phyloP scores from a whole-genome alignment of 148 eudicot genomes.

The Talinum fruticosum region DNA sequence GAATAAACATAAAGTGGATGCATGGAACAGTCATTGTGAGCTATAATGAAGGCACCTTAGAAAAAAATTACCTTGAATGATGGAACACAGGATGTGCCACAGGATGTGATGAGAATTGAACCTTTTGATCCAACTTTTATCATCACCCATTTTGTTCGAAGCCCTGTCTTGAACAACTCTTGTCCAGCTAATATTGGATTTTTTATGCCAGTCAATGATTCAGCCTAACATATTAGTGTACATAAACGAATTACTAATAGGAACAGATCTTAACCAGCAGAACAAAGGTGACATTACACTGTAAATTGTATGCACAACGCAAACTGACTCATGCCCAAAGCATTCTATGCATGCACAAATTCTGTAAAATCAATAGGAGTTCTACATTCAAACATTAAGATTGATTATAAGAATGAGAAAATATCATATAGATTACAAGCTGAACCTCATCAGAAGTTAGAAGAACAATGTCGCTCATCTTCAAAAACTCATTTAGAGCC shows the following conservation, averaged over 20 bases:
- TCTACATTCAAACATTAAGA: no score
- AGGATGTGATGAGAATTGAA: slow-evolving; percentile 69
- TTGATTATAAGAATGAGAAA: no score
- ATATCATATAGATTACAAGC: slow-evolving; percentile 21
- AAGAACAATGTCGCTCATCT: slow-evolving; percentile 85
- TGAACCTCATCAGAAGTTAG: slow-evolving; percentile 94
- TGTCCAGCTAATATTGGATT: slow-evolving; percentile 86
- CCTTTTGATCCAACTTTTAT: slow-evolving; percentile 92
- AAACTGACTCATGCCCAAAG: slow-evolving; percentile 5
- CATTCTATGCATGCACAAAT: not conserved
- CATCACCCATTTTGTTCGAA: slow-evolving; percentile 77
- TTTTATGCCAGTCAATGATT: slow-evolving; percentile 73
- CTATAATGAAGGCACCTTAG: no score
- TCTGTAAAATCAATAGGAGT: not conserved
- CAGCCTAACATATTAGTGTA: slow-evolving; percentile 55
- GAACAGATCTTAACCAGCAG: no score
- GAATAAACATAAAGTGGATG: no score
- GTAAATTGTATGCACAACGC: not conserved
- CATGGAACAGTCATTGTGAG: no score
- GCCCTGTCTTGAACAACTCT: slow-evolving; percentile 66
- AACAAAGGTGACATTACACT: not conserved
- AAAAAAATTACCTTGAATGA: slow-evolving; percentile 88
- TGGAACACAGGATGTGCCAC: no score
- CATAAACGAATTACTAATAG: slow-evolving; percentile 5
- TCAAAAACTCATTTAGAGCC: slow-evolving; percentile 65